Conservation (phyloP, 495 filamentous ascomycete species). For the Rhypophila decipiens region DNA sequence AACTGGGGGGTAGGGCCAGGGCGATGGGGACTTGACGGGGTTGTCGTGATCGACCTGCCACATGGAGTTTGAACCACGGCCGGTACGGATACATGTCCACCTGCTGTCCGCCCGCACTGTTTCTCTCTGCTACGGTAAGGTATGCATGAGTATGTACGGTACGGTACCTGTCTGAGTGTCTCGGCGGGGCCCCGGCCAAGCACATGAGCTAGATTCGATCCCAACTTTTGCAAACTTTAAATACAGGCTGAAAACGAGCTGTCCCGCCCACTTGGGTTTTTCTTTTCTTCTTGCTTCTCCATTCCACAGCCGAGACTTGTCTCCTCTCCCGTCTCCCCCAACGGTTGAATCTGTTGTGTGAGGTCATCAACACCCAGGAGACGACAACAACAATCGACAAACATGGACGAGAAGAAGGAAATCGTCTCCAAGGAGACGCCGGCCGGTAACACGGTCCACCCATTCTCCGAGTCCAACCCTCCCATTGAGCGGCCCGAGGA, state of each 20-base stretch:
- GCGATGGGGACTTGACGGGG: too few relatives aligned
- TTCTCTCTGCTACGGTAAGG: too few relatives aligned
- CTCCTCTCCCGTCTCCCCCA: neutral
- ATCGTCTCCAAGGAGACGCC: constrained; percentile 9
- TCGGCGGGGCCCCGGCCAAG: neutral
- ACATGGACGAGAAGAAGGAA: constrained; percentile 21
- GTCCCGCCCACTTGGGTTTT: constrained; percentile 2
- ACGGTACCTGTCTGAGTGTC: neutral
- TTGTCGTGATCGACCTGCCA: neutral
- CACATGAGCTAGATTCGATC: neutral
- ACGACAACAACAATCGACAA: constrained; percentile 1
- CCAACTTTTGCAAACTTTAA: neutral
- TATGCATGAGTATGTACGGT: too few relatives aligned
- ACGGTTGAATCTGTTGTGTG: neutral
- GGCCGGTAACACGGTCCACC: constrained; percentile 14
- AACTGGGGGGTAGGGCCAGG: too few relatives aligned
- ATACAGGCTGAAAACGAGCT: neutral
- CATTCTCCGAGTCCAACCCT: constrained; percentile 22
- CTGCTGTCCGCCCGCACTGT: too few relatives aligned
- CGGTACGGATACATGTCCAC: neutral
- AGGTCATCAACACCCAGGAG: neutral
- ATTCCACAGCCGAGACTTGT: too few relatives aligned
- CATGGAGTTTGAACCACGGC: neutral
- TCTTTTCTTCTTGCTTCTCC: too few relatives aligned
- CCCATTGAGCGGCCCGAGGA: constrained; percentile 14